phyloP scores from a whole-genome alignment of 2,329 filamentous ascomycete species.

The Phialophora expanda region DNA sequence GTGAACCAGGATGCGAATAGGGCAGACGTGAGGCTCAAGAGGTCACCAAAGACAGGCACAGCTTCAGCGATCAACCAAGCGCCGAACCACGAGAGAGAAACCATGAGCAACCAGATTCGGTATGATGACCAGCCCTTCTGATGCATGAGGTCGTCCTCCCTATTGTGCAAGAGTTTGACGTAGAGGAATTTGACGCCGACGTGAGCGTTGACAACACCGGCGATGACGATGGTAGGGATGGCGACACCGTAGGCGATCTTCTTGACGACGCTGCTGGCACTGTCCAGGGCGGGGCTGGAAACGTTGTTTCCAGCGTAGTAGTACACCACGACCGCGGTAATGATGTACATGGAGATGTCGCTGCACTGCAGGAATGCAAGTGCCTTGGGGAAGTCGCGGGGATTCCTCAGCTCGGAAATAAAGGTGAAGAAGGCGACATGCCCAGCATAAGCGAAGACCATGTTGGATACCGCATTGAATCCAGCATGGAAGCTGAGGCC shows the following conservation, averaged over 20 bases:
- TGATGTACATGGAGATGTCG: slow-evolving; percentile 67
- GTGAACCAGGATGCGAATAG: slow-evolving; percentile 73
- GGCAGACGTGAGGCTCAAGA: slow-evolving; percentile 67
- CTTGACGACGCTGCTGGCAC: slow-evolving; percentile 60
- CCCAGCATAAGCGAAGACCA: slow-evolving; percentile 71
- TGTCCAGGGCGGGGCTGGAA: slow-evolving; percentile 69
- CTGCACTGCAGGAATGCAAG: slow-evolving; percentile 65
- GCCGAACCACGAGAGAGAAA: slow-evolving; percentile 61
- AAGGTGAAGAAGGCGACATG: slow-evolving; percentile 72
- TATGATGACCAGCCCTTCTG: slow-evolving; percentile 59
- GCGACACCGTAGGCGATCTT: slow-evolving; percentile 73
- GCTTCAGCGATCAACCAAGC: slow-evolving; percentile 72
- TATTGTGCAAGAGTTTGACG: slow-evolving; percentile 61
- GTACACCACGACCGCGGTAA: slow-evolving; percentile 72
- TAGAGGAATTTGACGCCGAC: slow-evolving; percentile 72
- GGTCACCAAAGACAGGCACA: slow-evolving; percentile 70
- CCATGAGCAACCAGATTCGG: slow-evolving; percentile 64
- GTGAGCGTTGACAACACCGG: slow-evolving; percentile 72
- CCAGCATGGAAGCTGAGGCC: slow-evolving; percentile 58
- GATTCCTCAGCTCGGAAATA: slow-evolving; percentile 67
- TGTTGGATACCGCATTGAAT: slow-evolving; percentile 69
- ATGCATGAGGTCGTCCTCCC: slow-evolving; percentile 58
- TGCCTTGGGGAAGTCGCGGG: slow-evolving; percentile 66
- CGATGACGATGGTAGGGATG: slow-evolving; percentile 72
- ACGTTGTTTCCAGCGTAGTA: slow-evolving; percentile 67